A percentile compares a stretch with the other conserved stretches of the same genome.
Conservation (phyloP, 2,329 filamentous ascomycete genomes). For the Colletotrichum gloeosporioides region DNA sequence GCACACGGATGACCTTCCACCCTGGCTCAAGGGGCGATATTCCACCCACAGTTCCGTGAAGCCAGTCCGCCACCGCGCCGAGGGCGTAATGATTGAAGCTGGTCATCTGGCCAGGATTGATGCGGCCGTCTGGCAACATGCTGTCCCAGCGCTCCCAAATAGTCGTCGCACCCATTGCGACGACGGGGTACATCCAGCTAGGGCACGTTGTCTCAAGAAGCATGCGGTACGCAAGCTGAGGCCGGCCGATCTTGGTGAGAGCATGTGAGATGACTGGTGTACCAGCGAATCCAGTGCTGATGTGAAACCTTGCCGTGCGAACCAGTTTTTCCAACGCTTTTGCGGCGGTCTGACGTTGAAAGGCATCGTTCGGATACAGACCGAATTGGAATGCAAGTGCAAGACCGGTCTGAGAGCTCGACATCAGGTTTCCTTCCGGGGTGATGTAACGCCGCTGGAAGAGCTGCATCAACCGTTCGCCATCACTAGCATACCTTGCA, state of each 20-base stretch:
- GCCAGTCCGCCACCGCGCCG: constrained; percentile 42
- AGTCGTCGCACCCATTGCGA: constrained; percentile 41
- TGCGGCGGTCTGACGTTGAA: neutral
- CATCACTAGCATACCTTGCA: neutral
- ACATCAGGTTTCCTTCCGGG: constrained; percentile 9
- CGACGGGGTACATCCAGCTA: constrained; percentile 42
- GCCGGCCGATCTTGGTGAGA: constrained; percentile 3
- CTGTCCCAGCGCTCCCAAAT: constrained; percentile 50
- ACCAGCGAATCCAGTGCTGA: constrained; percentile 11
- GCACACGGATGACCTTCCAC: constrained; percentile 23
- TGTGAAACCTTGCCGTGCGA: constrained; percentile 8
- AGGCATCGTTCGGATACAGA: neutral
- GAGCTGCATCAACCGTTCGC: neutral
- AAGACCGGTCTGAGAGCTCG: constrained; percentile 9
- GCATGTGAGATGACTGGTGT: constrained; percentile 14
- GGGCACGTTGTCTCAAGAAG: constrained; percentile 38
- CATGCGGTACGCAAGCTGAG: constrained; percentile 39
- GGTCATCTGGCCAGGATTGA: constrained; percentile 46
- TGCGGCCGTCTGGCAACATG: constrained; percentile 38
- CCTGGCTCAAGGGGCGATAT: constrained; percentile 25
- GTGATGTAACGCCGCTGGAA: constrained; percentile 17
- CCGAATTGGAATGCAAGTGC: constrained; percentile 12
- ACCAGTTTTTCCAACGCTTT: constrained; percentile 3
- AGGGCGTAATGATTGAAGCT: constrained; percentile 48
- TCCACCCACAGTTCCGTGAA: constrained; percentile 33